These are phyloP conservation scores for Pseudopithomyces maydicus DNA, from an alignment of 2,329 filamentous ascomycete species.

Conservation along the genomic window DNA sequence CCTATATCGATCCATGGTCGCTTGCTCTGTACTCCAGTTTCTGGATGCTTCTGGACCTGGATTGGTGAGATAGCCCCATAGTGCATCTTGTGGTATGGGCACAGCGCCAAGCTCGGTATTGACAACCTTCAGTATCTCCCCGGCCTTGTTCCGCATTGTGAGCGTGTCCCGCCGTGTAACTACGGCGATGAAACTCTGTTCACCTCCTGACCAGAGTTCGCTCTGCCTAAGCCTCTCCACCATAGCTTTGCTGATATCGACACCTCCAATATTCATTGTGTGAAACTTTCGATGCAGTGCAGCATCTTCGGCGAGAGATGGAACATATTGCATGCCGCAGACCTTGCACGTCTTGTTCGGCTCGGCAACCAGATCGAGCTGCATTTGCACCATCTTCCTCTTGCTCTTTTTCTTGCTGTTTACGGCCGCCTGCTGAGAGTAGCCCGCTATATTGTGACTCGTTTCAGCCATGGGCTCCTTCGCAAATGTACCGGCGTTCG, in stretches of 20 bases:
- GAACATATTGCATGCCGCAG: conserved; percentile 71
- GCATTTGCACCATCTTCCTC: conserved; percentile 61
- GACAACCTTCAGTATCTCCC: conserved; percentile 61
- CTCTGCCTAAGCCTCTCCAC: conserved; percentile 57
- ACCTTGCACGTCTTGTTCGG: conserved; percentile 61
- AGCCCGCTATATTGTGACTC: conserved; percentile 41
- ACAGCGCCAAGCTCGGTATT: conserved; percentile 67
- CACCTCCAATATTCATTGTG: conserved; percentile 63
- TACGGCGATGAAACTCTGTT: conserved; percentile 60
- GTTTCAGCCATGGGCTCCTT: conserved; percentile 30
- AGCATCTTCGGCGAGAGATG: conserved; percentile 65
- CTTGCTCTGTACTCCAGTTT: conserved; percentile 23
- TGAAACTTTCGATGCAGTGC: conserved; percentile 69
- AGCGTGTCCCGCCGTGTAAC: conserved; percentile 60
- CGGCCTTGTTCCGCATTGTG: conserved; percentile 61
- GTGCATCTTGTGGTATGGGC: conserved; percentile 60
- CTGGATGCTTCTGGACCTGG: conserved; percentile 13
- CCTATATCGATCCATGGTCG: conserved; percentile 57
- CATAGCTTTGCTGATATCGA: conserved; percentile 65
- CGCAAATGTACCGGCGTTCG: conserved; percentile 15
- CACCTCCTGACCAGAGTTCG: conserved; percentile 54
- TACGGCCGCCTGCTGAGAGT: conserved; percentile 27
- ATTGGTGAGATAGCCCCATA: conserved; percentile 59
- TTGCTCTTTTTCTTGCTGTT: conserved; percentile 12
- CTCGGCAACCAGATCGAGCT: conserved; percentile 63